Percentiles rank a stretch among this genome's conserved stretches.
Evolutionary conservation across 164 flowering plant genomes (phyloP).

Genomic region (Annona cherimola): DNA sequence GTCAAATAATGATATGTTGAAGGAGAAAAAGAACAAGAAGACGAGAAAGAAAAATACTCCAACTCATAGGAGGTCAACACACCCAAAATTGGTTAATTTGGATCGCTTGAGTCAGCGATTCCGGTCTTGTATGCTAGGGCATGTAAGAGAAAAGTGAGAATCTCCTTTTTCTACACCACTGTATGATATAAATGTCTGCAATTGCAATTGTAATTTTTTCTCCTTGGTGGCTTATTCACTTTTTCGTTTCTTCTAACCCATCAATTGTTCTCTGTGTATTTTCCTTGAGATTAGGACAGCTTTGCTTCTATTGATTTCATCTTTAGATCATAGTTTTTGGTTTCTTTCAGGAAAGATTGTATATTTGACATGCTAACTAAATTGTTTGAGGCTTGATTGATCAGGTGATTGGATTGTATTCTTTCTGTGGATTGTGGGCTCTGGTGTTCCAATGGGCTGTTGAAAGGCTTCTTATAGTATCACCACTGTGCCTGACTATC

Average conservation of each 20-base stretch:
- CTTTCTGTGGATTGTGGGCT: no score
- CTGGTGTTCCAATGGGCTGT: no score
- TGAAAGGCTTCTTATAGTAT: no score
- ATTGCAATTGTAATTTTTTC: not conserved
- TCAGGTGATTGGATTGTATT: no score
- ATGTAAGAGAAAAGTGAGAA: conserved; percentile 53
- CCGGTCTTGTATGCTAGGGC: conserved; percentile 58
- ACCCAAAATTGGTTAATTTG: conserved; percentile 56
- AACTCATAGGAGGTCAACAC: conserved; percentile 41
- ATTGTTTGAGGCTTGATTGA: no score
- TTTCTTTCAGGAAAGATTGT: no score
- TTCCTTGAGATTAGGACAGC: not conserved
- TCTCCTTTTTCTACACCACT: conserved; percentile 35
- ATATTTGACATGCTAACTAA: no score
- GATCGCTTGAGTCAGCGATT: conserved; percentile 66
- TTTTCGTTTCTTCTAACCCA: not conserved
- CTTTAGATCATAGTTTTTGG: no score
- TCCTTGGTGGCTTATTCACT: not conserved
- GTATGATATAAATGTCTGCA: conserved; percentile 4
- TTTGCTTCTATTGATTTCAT: no score
- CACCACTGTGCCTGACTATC: no score
- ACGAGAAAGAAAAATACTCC: conserved; percentile 27
- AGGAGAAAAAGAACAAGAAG: conserved; percentile 27
- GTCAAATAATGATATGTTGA: conserved; percentile 12
- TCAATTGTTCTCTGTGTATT: not conserved